phyloP scores from a whole-genome alignment of 257 asterid species.

The Misopates orontium region DNA sequence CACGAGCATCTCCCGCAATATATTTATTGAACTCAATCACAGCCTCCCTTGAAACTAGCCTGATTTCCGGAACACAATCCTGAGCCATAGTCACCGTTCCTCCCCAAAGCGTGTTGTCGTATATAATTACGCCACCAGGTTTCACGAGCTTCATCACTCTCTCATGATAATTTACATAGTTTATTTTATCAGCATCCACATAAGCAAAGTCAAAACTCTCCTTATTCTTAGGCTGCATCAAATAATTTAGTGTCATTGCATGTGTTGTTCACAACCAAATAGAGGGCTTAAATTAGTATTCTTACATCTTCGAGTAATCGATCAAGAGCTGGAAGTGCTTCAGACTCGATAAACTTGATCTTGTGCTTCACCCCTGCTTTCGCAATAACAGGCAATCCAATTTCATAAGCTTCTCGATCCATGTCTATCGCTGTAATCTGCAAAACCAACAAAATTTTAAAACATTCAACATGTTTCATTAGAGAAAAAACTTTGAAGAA shows the following conservation, averaged over 20 bases:
- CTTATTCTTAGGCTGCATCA: slow-evolving; percentile 18
- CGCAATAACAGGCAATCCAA: slow-evolving; percentile 33
- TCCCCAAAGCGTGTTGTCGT: slow-evolving; percentile 37
- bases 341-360: slow-evolving; percentile 34
- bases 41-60: neutral
- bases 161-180: slow-evolving; percentile 35
- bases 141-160: slow-evolving; percentile 31
- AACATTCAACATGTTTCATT: neutral
- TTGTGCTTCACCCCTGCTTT: slow-evolving; percentile 38
- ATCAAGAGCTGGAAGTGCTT: slow-evolving; percentile 23
- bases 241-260: neutral
- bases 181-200: slow-evolving; percentile 36
- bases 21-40: slow-evolving; percentile 23
- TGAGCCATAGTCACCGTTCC: slow-evolving; percentile 32
- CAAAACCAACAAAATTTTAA: neutral
- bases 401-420: slow-evolving; percentile 34
- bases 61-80: slow-evolving; percentile 10
- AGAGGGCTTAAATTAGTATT: neutral
- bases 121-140: slow-evolving; percentile 30
- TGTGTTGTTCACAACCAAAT: neutral
- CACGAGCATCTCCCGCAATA: slow-evolving; percentile 23
- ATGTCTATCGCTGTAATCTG: slow-evolving; percentile 36
- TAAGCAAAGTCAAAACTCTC: slow-evolving; percentile 34
- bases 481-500: neutral
- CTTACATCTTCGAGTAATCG: slow-evolving; percentile 14